These are phyloP conservation scores for Tricholoma saponaceum DNA, from an alignment of 768 basidiomycete species.

Conservation along the genomic window DNA sequence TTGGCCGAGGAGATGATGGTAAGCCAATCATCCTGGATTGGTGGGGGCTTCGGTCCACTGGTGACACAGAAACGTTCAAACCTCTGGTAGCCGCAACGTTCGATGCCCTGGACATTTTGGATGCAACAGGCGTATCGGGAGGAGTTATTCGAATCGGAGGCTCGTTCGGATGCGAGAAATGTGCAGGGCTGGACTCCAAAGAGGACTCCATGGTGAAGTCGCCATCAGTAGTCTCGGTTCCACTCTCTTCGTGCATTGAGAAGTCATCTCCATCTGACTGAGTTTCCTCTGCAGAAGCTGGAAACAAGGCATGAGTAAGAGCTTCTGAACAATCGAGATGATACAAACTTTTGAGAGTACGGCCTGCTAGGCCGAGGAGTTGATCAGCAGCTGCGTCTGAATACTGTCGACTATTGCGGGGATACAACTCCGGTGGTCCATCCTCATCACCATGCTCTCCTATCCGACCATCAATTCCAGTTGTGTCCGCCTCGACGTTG, in stretches of 20 bases:
- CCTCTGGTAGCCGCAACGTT: conserved; percentile 63
- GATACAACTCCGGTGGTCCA: conserved; percentile 35
- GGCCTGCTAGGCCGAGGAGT: conserved; percentile 72
- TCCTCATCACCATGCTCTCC: conserved; percentile 23
- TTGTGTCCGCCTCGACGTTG: conserved; percentile 60
- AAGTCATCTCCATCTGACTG: conserved; percentile 69
- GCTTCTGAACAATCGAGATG: conserved; percentile 10
- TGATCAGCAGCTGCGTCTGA: conserved; percentile 80
- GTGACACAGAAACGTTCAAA: conserved; percentile 56
- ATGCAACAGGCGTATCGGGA: conserved; percentile 37
- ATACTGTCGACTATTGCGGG: conserved; percentile 83
- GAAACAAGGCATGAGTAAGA: conserved; percentile 10
- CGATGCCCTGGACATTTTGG: conserved; percentile 50
- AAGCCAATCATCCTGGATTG: conserved; percentile 63
- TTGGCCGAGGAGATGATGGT: conserved; percentile 51
- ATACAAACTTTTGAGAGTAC: conserved; percentile 59
- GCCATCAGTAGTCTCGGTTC: conserved; percentile 64
- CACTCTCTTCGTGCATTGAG: conserved; percentile 70
- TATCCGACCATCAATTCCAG: conserved; percentile 18
- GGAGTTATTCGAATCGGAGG: conserved; percentile 29
- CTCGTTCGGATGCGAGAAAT: conserved; percentile 20
- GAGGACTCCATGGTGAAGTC: conserved; percentile 48
- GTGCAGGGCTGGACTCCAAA: conserved; percentile 37
- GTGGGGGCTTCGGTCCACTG: conserved; percentile 53
- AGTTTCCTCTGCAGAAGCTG: conserved; percentile 51